Evolutionary conservation across 2,329 filamentous ascomycete genomes (phyloP).

Genomic region (Immersiporthe knoxdaviesiana): DNA sequence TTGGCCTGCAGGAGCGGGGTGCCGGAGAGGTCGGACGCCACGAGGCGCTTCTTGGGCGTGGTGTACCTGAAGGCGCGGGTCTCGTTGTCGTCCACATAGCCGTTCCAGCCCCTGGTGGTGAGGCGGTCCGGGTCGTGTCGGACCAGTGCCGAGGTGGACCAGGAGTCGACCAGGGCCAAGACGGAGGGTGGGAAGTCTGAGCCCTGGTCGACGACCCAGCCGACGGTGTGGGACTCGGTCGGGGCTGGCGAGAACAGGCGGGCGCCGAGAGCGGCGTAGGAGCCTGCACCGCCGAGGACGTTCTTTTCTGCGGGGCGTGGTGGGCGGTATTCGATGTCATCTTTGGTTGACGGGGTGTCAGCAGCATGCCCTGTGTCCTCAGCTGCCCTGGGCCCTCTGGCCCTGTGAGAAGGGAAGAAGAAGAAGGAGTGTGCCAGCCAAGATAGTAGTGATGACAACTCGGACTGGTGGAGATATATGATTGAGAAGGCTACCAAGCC

Average conservation of each 20-base stretch:
- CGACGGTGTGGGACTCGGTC: constrained; percentile 65
- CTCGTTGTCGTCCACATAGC: constrained; percentile 73
- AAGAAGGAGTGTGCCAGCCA: constrained; percentile 10
- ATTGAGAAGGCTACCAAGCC: constrained; percentile 14
- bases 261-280: constrained; percentile 85
- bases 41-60: constrained; percentile 83
- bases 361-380: constrained; percentile 19
- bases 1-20: constrained; percentile 70
- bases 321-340: constrained; percentile 86
- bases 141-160: constrained; percentile 75
- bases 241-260: constrained; percentile 79
- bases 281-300: constrained; percentile 85
- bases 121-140: constrained; percentile 67
- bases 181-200: constrained; percentile 79
- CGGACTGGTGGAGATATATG: constrained; percentile 18
- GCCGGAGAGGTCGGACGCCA: constrained; percentile 65
- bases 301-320: constrained; percentile 70
- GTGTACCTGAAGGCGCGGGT: constrained; percentile 81
- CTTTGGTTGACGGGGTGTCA: constrained; percentile 45
- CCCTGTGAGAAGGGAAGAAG: background rate
- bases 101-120: constrained; percentile 93
- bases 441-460: background rate
- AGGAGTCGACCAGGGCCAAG: constrained; percentile 66
- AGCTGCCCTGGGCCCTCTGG: background rate
- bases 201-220: constrained; percentile 90